phyloP scores from a whole-genome alignment of 1,284 basidiomycete species.

The Ustilago hordei region DNA sequence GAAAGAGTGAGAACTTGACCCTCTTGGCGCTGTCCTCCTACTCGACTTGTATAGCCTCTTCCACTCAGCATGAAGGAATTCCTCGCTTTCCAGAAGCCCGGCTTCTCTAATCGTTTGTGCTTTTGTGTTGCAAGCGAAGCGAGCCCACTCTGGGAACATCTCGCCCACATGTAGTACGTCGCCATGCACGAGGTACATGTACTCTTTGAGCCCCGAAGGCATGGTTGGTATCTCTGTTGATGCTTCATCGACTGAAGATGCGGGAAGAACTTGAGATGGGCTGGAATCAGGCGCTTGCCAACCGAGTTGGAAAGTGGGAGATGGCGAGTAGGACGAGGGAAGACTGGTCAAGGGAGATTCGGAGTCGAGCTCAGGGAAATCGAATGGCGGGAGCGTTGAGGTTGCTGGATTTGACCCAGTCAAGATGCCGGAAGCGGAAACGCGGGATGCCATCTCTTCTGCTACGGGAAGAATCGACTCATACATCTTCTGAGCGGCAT shows the following conservation, averaged over 20 bases:
- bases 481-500: not conserved
- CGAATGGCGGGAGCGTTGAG: not conserved
- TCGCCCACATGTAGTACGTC: not conserved
- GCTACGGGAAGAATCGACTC: not conserved
- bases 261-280: not conserved
- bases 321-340: not conserved
- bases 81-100: constrained; percentile 1
- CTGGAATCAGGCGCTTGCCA: not conserved
- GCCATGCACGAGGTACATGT: not conserved
- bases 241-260: not conserved
- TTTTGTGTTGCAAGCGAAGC: not conserved
- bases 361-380: not conserved
- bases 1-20: too few relatives aligned
- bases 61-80: not conserved
- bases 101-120: not conserved
- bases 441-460: not conserved
- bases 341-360: not conserved
- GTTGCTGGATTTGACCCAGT: not conserved
- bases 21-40: too few relatives aligned
- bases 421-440: not conserved
- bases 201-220: not conserved
- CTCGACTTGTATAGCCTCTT: not conserved
- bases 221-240: not conserved
- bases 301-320: not conserved
- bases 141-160: not conserved